These are phyloP conservation scores for Rhizopus delemar DNA, from an alignment of 371 early-diverging fungal genomes.

Conservation along the genomic window DNA sequence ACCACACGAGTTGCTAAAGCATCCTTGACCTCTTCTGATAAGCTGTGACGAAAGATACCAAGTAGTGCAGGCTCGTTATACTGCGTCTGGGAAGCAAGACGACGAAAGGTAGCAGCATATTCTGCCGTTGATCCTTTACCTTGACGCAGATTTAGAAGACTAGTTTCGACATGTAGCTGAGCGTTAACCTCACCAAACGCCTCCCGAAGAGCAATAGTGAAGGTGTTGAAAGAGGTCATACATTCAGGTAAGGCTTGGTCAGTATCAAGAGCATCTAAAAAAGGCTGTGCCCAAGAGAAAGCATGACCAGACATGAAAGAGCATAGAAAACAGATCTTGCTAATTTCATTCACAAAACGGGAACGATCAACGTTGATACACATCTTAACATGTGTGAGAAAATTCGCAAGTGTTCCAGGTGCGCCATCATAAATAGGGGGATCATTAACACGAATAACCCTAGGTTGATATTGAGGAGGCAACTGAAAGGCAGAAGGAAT, in stretches of 20 bases:
- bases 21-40: neutral
- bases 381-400: no score
- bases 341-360: no score
- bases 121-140: neutral
- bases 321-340: neutral
- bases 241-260: neutral
- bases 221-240: neutral
- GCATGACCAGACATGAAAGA: neutral
- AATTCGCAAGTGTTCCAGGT: no score
- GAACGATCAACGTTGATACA: no score
- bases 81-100: neutral
- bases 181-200: neutral
- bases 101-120: conserved; percentile 1
- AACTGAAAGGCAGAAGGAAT: no score
- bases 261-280: neutral
- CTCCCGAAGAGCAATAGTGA: neutral
- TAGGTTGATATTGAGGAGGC: no score
- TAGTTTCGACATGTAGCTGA: neutral
- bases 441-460: no score
- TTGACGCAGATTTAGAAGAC: neutral
- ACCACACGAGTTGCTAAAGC: neutral
- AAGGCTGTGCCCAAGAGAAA: neutral
- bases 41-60: neutral
- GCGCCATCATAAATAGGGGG: no score
- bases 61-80: neutral